Percentiles rank a stretch among this genome's conserved stretches.
These are phyloP conservation scores for Blastocystis sp. DNA, from an alignment of 352 stramenopile species.

Conservation along the genomic window DNA sequence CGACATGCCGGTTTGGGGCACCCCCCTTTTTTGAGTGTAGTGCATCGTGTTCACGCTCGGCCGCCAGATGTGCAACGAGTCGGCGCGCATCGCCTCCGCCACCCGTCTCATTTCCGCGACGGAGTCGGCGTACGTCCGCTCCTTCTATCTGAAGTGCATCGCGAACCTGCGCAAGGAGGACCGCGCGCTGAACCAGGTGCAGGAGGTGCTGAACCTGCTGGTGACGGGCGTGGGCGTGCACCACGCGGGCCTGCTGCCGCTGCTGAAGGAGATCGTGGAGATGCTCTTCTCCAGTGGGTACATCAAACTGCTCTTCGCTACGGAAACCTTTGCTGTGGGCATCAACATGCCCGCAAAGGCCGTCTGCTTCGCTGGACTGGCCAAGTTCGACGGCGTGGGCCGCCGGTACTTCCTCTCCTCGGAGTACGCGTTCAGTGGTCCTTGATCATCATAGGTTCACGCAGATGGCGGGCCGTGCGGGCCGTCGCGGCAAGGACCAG, in stretches of 20 bases:
- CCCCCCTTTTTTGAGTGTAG: slow-evolving; percentile 7
- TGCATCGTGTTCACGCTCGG: slow-evolving; percentile 67
- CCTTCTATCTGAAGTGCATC: slow-evolving; percentile 74
- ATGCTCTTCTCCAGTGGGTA: slow-evolving; percentile 93
- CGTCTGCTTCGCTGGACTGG: slow-evolving; percentile 93
- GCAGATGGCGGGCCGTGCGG: slow-evolving; percentile 95
- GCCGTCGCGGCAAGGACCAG: slow-evolving; percentile 90
- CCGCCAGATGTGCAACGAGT: slow-evolving; percentile 80
- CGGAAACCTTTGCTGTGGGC: slow-evolving; percentile 98
- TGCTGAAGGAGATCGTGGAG: slow-evolving; percentile 99
- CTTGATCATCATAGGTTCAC: slow-evolving; percentile 76
- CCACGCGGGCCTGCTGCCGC: slow-evolving; percentile 91
- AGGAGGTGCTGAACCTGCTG: slow-evolving; percentile 81
- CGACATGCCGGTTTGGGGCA: slow-evolving; percentile 9
- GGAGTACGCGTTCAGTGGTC: slow-evolving; percentile 78
- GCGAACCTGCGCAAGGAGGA: slow-evolving; percentile 78
- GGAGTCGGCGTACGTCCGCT: slow-evolving; percentile 71
- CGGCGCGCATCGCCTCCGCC: slow-evolving; percentile 75
- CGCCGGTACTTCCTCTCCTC: slow-evolving; percentile 83
- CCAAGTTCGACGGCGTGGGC: slow-evolving; percentile 92
- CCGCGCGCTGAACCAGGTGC: slow-evolving; percentile 76
- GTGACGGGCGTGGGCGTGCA: slow-evolving; percentile 92
- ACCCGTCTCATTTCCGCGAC: slow-evolving; percentile 74
- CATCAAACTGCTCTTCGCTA: slow-evolving; percentile 97
- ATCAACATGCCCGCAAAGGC: slow-evolving; percentile 97